phyloP scores from a whole-genome alignment of 805 yeast genomes.

The Ogataea corticis region DNA sequence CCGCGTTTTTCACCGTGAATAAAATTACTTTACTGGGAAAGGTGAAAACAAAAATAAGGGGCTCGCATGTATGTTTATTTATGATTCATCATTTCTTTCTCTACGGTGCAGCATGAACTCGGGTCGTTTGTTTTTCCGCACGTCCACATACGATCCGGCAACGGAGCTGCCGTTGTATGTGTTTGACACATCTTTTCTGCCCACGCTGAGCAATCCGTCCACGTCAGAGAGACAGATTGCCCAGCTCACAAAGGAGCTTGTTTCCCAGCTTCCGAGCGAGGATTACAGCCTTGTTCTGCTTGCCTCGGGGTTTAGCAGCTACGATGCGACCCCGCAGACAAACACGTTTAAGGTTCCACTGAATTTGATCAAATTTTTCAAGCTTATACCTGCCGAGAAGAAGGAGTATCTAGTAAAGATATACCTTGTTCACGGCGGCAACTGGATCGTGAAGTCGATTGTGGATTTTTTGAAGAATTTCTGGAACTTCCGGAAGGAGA shows the following conservation, averaged over 20 bases:
- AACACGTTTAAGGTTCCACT: constrained; percentile 28
- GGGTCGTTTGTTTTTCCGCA: constrained; percentile 49
- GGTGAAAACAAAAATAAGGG: background rate
- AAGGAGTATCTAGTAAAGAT: constrained; percentile 59
- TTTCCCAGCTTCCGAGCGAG: constrained; percentile 56
- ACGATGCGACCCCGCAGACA: constrained; percentile 25
- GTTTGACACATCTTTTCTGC: constrained; percentile 80
- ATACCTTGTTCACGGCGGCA: constrained; percentile 78
- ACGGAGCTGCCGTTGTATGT: constrained; percentile 73
- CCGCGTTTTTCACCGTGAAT: constrained; percentile 2
- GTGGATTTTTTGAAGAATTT: constrained; percentile 71
- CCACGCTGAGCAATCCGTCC: constrained; percentile 42
- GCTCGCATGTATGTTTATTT: background rate
- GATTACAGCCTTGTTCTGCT: constrained; percentile 72
- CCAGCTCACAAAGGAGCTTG: constrained; percentile 56
- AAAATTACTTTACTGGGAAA: constrained; percentile 1
- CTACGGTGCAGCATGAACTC: constrained; percentile 33
- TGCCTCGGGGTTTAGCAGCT: constrained; percentile 72
- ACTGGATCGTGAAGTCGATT: constrained; percentile 82
- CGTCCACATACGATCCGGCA: constrained; percentile 65
- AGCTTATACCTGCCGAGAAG: constrained; percentile 55
- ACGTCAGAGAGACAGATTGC: constrained; percentile 39
- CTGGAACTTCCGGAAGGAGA: constrained; percentile 24
- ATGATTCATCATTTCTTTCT: constrained; percentile 6
- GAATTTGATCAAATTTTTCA: constrained; percentile 43